These are phyloP conservation scores for Paramyrothecium roridum DNA, from an alignment of 2,329 filamentous ascomycete genomes.

Conservation along the genomic window DNA sequence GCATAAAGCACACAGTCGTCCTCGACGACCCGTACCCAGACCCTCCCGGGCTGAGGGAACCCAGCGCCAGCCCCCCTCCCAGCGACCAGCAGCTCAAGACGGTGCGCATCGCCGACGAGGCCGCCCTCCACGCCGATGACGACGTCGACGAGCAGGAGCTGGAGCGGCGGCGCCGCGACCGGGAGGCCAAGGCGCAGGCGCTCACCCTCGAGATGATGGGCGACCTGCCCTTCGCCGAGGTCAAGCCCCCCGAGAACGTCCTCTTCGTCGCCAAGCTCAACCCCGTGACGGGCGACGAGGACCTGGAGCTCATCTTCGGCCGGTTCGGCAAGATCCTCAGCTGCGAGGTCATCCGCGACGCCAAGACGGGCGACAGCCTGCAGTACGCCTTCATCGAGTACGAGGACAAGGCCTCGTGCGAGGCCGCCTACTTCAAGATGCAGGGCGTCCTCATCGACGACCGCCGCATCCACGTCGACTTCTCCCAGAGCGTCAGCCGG, in stretches of 20 bases:
- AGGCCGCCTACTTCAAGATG: constrained; percentile 98
- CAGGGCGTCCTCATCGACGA: constrained; percentile 96
- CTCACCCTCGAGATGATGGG: constrained; percentile 97
- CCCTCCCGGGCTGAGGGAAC: constrained; percentile 71
- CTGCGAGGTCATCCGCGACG: constrained; percentile 93
- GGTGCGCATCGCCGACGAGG: constrained; percentile 87
- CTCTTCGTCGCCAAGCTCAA: constrained; percentile 99
- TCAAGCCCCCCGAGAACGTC: constrained; percentile 95
- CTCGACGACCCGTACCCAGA: constrained; percentile 92
- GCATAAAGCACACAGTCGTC: constrained; percentile 87
- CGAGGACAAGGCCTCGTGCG: constrained; percentile 86
- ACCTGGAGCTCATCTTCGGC: constrained; percentile 92
- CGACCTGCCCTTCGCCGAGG: constrained; percentile 93
- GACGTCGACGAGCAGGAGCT: constrained; percentile 70
- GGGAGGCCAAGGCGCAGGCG: constrained; percentile 90
- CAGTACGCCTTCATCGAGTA: constrained; percentile 99
- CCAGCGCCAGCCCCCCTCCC: constrained; percentile 75
- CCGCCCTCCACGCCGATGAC: constrained; percentile 72
- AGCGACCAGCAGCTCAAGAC: constrained; percentile 85
- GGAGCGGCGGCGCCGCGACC: constrained; percentile 78
- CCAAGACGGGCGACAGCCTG: constrained; percentile 88
- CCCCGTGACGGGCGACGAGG: constrained; percentile 90
- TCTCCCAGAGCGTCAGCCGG: constrained; percentile 90
- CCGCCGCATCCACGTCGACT: constrained; percentile 96
- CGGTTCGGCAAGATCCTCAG: constrained; percentile 94